phyloP scores from a whole-genome alignment of 805 yeast genomes.

The Candida silvicultrix region DNA sequence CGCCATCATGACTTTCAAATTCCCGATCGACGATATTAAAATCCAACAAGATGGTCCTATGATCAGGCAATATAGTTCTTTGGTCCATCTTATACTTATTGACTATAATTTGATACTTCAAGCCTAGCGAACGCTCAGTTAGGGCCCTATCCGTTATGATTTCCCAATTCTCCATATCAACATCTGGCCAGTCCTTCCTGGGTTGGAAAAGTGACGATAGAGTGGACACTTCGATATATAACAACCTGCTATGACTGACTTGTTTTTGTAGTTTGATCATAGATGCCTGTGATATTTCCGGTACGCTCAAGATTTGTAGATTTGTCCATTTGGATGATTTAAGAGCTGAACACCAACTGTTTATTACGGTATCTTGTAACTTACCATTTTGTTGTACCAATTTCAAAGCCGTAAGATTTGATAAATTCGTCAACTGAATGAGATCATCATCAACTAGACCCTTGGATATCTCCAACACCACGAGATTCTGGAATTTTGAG shows the following conservation, averaged over 20 bases:
- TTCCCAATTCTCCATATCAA: slow-evolving; percentile 15
- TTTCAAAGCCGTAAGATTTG: slow-evolving; percentile 13
- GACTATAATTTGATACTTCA: slow-evolving; percentile 10
- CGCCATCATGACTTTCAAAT: slow-evolving; percentile 1
- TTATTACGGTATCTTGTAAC: slow-evolving; percentile 14
- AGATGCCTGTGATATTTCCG: slow-evolving; percentile 11
- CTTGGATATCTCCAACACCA: slow-evolving; percentile 14
- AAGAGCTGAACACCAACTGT: slow-evolving; percentile 18
- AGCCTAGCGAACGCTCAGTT: slow-evolving; percentile 13
- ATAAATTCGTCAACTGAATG: slow-evolving; percentile 12
- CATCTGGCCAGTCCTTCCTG: slow-evolving; percentile 10
- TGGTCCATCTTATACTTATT: slow-evolving; percentile 5
- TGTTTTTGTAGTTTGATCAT: slow-evolving; percentile 13
- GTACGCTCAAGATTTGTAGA: slow-evolving; percentile 16
- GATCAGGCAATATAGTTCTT: slow-evolving; percentile 2
- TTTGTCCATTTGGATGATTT: slow-evolving; percentile 17
- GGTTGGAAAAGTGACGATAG: slow-evolving; percentile 6
- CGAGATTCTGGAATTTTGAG: slow-evolving; percentile 11
- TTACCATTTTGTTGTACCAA: slow-evolving; percentile 5
- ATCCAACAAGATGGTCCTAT: slow-evolving; percentile 9
- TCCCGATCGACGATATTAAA: slow-evolving; percentile 12
- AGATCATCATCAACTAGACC: slow-evolving; percentile 11
- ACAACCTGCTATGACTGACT: slow-evolving; percentile 8
- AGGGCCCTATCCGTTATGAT: slow-evolving; percentile 3
- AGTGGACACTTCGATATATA: slow-evolving; percentile 14